Evolutionary conservation across 257 asterid species (phyloP).

Genomic region (Solanum microdontum): DNA sequence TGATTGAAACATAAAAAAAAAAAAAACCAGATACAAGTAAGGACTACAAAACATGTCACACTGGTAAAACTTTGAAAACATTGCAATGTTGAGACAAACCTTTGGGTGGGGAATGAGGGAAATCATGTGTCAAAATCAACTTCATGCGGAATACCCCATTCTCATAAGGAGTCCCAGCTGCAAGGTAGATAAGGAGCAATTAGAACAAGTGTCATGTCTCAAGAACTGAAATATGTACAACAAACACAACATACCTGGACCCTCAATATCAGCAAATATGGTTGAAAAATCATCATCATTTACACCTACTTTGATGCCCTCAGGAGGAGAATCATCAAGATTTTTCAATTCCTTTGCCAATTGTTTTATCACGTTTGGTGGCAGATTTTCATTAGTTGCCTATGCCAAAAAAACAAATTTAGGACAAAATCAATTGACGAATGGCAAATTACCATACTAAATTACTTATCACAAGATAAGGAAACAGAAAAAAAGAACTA

Average conservation of each 20-base stretch:
- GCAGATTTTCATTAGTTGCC: constrained; percentile 95
- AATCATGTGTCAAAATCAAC: constrained; percentile 76
- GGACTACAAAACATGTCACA: background rate
- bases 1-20: background rate
- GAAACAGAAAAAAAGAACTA: background rate
- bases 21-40: background rate
- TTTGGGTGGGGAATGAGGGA: constrained; percentile 91
- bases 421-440: background rate
- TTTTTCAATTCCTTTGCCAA: constrained; percentile 91
- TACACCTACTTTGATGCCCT: constrained; percentile 90
- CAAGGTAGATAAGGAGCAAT: constrained; percentile 16
- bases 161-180: constrained; percentile 98
- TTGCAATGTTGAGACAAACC: constrained; percentile 30
- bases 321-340: constrained; percentile 92
- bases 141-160: constrained; percentile 89
- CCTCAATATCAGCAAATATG: constrained; percentile 87
- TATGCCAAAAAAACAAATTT: constrained; percentile 1
- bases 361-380: constrained; percentile 88
- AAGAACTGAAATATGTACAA: background rate
- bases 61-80: background rate
- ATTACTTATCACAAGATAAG: background rate
- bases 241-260: constrained; percentile 55
- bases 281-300: constrained; percentile 83
- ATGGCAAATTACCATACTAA: background rate
- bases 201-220: background rate